Evolutionary conservation across 2,329 filamentous ascomycete genomes (phyloP), one percentile per base, ranked within the genome.

Genomic region (Ophiostoma sp.): DNA sequence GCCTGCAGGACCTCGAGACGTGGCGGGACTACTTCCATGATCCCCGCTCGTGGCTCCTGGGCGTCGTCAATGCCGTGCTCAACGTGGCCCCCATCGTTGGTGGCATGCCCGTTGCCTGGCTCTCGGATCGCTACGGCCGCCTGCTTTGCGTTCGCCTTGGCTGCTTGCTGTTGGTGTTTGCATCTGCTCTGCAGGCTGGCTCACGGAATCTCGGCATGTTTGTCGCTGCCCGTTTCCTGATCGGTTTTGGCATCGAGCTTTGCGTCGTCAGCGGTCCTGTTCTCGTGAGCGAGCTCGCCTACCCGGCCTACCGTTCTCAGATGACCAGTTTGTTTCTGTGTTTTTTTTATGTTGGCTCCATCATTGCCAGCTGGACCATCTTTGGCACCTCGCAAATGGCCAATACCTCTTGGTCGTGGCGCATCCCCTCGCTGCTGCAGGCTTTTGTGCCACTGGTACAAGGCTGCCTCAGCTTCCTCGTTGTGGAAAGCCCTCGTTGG

Each of bases 181-280:
- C 89, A 76, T 85, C 83, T 4, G 78, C 48, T 2, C 48, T 50
- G 15, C 48, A 50, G 48, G 48, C 48, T 19, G 48, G 48, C 7
- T 50, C 48, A 2, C 48, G 84, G 7, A 87, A 85, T 36, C 79
- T 84, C 61, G 74, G 81, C 4, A 86, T 83, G 83, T 84, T 81
- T 2, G 80, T 85, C 12, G 57, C 87, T 45, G 89, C 89, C 6
- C 88, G 87, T 0, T 79, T 80, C 31, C 79, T 91, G 61, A 85
- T 84, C 4, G 88, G 85, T 77, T 87, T 87, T 2, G 84, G 85
- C 5, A 88, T 86, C 74, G 84, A 90, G 36, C 82, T 90, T 0
- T 50, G 48, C 48, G 48, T 50, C 7, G 48, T 50, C 48, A 50
- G 48, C 15, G 48, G 48, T 2, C 48, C 48, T 6, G 48, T 50